Evolutionary conservation across 2,329 filamentous ascomycete genomes (phyloP), one percentile per base, ranked within the genome.

Genomic region (Aspergillus unguis): DNA sequence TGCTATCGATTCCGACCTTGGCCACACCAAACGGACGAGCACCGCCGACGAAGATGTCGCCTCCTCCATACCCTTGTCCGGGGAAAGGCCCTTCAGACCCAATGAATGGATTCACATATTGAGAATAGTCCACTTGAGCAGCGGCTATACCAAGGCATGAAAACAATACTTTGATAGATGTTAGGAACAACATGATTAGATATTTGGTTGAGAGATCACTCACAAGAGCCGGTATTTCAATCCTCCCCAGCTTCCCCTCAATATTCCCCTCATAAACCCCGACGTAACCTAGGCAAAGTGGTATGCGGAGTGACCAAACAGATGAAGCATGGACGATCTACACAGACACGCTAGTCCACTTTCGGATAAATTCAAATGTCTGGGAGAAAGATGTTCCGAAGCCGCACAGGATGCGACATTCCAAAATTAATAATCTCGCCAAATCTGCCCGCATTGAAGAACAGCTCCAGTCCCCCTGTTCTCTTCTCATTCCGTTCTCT

Each of bases 31-130:
- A 77, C 2, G 75, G 74, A 4, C 66, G 62, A 7, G 77, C 77
- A 42, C 66, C 70, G 8, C 74, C 74, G 5, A 74, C 69, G 53
- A 77, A 76, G 40, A 76, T 74, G 49, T 75, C 70, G 6, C 74
- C 73, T 33, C 74, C 73, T 38, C 66, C 66, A 56, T 71, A 73
- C 53, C 58, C 59, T 6, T 67, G 65, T 3, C 75, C 75, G 3
- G 72, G 58, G 32, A 70, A 72, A 0, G 73, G 72, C 6, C 76
- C 75, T 57, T 77, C 75, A 1, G 75, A 75, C 5, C 76, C 76
- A 23, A 78, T 77, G 41, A 78, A 71, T 1, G 73, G 68, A 52
- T 78, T 76, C 6, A 78, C 76, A 63, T 71, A 71, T 53, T 68
- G 65, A 10, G 67, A 67, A 42, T 64, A 62, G 47, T 69, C 66